These are phyloP conservation scores for Knufia fluminis DNA, from an alignment of 2,329 filamentous ascomycete species.

Conservation along the genomic window DNA sequence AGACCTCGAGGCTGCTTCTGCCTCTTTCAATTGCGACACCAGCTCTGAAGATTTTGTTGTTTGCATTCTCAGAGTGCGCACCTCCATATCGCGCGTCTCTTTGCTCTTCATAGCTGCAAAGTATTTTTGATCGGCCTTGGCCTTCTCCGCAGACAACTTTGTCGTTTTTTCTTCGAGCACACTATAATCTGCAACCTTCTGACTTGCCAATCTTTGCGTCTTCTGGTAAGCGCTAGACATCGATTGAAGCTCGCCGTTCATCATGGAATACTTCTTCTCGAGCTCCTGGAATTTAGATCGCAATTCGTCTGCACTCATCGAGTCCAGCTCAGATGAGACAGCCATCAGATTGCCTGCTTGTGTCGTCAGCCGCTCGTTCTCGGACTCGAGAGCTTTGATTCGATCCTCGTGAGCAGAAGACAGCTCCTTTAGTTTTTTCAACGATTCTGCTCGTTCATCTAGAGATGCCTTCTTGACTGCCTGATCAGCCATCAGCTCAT, in stretches of 20 bases:
- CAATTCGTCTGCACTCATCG: conserved; percentile 59
- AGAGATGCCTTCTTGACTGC: conserved; percentile 68
- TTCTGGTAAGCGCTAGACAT: conserved; percentile 90
- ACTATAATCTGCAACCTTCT: conserved; percentile 72
- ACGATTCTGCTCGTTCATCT: conserved; percentile 62
- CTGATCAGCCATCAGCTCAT: conserved; percentile 76
- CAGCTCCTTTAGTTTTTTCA: conserved; percentile 70
- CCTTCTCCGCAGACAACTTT: conserved; percentile 74
- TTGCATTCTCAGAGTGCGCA: conserved; percentile 68
- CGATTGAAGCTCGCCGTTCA: conserved; percentile 78
- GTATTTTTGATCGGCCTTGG: conserved; percentile 95
- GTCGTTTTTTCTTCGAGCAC: conserved; percentile 69
- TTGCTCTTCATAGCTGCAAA: conserved; percentile 93
- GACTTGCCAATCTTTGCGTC: conserved; percentile 71
- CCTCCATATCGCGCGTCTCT: conserved; percentile 72
- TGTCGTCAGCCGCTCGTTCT: conserved; percentile 61
- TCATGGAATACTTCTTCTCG: conserved; percentile 68
- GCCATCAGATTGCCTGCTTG: conserved; percentile 14
- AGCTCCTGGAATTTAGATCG: conserved; percentile 64
- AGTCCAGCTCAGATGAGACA: conserved; percentile 18
- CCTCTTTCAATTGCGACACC: conserved; percentile 83
- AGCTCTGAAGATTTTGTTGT: conserved; percentile 89
- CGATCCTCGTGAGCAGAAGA: conserved; percentile 68
- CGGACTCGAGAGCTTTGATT: conserved; percentile 71
- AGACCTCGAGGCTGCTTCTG: conserved; percentile 66